Evolutionary conservation across 345 rosid species (phyloP).

Genomic region (Barbarea vulgaris): DNA sequence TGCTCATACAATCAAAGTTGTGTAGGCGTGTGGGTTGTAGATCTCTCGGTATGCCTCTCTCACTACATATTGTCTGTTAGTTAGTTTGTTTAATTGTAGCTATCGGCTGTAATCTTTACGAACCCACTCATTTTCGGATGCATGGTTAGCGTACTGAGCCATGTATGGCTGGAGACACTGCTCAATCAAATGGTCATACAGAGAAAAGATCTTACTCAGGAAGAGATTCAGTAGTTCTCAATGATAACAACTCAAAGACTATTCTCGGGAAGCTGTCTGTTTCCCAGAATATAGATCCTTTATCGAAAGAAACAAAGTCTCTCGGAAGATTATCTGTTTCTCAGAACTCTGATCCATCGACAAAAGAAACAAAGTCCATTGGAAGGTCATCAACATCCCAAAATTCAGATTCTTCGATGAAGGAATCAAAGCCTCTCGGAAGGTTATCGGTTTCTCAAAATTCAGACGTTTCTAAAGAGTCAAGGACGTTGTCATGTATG

Average conservation of each 20-base stretch:
- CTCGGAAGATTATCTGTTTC: slow-evolving; percentile 81
- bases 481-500: slow-evolving; percentile 65
- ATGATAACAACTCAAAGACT: slow-evolving; percentile 65
- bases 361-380: slow-evolving; percentile 73
- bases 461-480: slow-evolving; percentile 71
- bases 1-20: slow-evolving; percentile 98
- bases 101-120: slow-evolving; percentile 26
- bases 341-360: slow-evolving; percentile 72
- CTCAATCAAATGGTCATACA: slow-evolving; percentile 54
- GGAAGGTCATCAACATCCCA: slow-evolving; percentile 81
- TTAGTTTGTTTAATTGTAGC: slow-evolving; percentile 2
- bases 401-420: slow-evolving; percentile 50
- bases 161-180: slow-evolving; percentile 53
- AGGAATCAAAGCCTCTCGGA: slow-evolving; percentile 81
- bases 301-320: slow-evolving; percentile 76
- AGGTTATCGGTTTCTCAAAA: slow-evolving; percentile 87
- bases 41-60: slow-evolving; percentile 71
- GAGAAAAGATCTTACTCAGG: slow-evolving; percentile 62
- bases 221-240: slow-evolving; percentile 57
- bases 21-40: slow-evolving; percentile 99
- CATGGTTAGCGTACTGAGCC: slow-evolving; percentile 73
- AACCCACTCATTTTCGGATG: slow-evolving; percentile 21
- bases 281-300: slow-evolving; percentile 54
- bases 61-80: background rate
- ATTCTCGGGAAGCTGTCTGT: slow-evolving; percentile 54